Conservation (phyloP, 805 yeast genomes). For the Naumovozyma castellii region DNA sequence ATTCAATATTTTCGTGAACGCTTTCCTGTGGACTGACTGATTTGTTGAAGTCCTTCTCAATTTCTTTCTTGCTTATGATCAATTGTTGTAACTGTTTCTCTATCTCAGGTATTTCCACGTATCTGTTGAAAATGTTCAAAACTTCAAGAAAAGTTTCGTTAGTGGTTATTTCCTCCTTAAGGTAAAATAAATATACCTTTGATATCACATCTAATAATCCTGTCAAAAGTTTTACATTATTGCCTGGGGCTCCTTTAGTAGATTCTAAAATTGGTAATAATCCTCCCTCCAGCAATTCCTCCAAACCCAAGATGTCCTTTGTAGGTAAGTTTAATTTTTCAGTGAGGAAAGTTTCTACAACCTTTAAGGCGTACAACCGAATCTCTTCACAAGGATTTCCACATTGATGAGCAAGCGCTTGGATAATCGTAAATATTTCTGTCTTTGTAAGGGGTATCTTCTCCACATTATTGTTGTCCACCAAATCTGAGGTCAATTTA, state of each 20-base stretch:
- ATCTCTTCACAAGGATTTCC: slow-evolving; percentile 78
- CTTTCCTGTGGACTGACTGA: not conserved
- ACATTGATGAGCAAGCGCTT: slow-evolving; percentile 83
- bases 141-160: slow-evolving; percentile 33
- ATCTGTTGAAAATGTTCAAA: slow-evolving; percentile 32
- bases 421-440: slow-evolving; percentile 49
- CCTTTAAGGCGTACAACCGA: slow-evolving; percentile 52
- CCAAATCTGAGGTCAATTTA: slow-evolving; percentile 45
- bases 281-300: slow-evolving; percentile 59
- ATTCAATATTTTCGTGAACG: too few relatives aligned
- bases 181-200: slow-evolving; percentile 48
- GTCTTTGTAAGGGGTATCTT: slow-evolving; percentile 17
- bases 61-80: slow-evolving; percentile 30
- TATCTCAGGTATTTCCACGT: slow-evolving; percentile 32
- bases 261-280: slow-evolving; percentile 46
- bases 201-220: slow-evolving; percentile 56
- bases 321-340: slow-evolving; percentile 30
- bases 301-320: slow-evolving; percentile 35
- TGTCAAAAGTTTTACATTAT: slow-evolving; percentile 36
- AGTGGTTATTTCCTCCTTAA: slow-evolving; percentile 29
- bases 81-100: slow-evolving; percentile 33
- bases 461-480: slow-evolving; percentile 28
- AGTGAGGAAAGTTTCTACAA: slow-evolving; percentile 41
- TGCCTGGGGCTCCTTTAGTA: not conserved
- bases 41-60: slow-evolving; percentile 13